Evolutionary conservation across 441 rosid species (phyloP), one percentile per base, ranked within the genome.

Genomic region (Corymbia calophylla): DNA sequence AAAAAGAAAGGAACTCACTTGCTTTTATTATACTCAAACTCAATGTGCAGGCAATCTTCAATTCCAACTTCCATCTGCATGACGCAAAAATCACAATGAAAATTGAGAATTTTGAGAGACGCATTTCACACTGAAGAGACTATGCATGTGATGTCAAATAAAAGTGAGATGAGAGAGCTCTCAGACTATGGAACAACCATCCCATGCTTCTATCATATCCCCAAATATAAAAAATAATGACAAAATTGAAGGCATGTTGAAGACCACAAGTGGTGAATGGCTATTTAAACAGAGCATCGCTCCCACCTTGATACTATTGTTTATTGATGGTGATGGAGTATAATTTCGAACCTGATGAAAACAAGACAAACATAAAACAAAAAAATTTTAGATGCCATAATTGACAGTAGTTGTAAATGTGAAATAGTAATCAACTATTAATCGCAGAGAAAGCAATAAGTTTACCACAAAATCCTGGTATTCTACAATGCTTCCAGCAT

Each of bases 21-120:
- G 91, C 91, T 89, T 87, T 89, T 87, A 60, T 87, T 87, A 62
- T 89, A 89, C 89, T 89, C 91, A 73, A 89, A 89, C 73, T 89
- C 91, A 44, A 89, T 89, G 39, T 89, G 89, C 31, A 89, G 88
- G 80, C 91, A 89, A 51, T 89, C 91, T 81, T 89, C 91, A 44
- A 89, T 89, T 39, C 89, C 91, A 31, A 89, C 91, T 89, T 89
- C 91, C 91, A 89, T 89, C 91, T 89, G 81, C 87, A 89, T 8
- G 80, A 81, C 53, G 49, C 39, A 44, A 60, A 88, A 27, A 58
- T 56, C 17, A 11, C 53, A 27, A 85, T 62, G 55, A 48, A 23
- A 86, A 68, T 25, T 35, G 29, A 77, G 39, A 29, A 87, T 49
- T 51, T 87, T n/a, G 54, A 55, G 68, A 58, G 73, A 53, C 90